Conservation (phyloP, 768 basidiomycete species). For the Rossbeevera mucosa region DNA sequence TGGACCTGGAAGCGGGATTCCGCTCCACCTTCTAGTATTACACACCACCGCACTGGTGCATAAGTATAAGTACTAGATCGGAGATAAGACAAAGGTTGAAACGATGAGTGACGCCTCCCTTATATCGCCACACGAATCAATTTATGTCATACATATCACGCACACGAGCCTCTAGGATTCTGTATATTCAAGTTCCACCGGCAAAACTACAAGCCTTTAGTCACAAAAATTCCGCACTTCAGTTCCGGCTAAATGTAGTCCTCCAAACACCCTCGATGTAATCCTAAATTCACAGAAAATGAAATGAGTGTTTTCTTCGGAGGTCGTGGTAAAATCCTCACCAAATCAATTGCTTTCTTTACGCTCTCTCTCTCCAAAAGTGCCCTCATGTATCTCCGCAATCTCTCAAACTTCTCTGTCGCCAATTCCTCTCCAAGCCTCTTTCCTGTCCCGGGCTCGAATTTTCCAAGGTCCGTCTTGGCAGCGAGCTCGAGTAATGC, state of each 20-base stretch:
- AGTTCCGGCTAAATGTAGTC: not conserved
- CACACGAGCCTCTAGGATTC: no score
- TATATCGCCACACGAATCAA: no score
- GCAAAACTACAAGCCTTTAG: no score
- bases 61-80: no score
- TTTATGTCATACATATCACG: no score
- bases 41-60: no score
- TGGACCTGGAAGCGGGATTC: no score
- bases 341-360: conserved; percentile 4
- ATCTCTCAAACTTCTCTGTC: conserved; percentile 41
- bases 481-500: conserved; percentile 40
- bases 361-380: conserved; percentile 38
- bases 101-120: no score
- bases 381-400: conserved; percentile 45
- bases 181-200: no score
- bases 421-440: conserved; percentile 40
- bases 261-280: not conserved
- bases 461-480: conserved; percentile 47
- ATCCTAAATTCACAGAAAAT: not conserved
- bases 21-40: no score
- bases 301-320: not conserved
- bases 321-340: not conserved
- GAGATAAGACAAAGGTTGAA: no score
- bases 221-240: not conserved
- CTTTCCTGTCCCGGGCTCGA: conserved; percentile 41